A percentile compares a stretch with the other conserved stretches of the same genome.
phyloP scores from a whole-genome alignment of 148 eudicot species.

The Vaccinium vitisidaea region DNA sequence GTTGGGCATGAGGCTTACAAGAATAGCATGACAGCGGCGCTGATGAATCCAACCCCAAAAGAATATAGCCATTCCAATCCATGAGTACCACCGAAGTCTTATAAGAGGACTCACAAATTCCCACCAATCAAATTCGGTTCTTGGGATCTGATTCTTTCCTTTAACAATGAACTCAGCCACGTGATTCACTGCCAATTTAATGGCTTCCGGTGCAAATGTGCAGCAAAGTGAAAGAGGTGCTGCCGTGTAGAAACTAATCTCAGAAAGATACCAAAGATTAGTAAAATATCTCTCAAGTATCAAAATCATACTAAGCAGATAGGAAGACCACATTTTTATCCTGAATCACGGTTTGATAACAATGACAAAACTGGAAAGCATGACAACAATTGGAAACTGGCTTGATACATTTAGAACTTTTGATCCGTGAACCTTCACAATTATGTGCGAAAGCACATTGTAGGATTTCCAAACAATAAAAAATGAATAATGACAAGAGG shows the following conservation, averaged over 20 bases:
- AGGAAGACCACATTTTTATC: not conserved
- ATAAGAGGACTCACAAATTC: constrained; percentile 53
- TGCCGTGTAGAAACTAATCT: constrained; percentile 73
- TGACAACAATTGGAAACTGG: not conserved
- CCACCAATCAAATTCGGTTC: constrained; percentile 42
- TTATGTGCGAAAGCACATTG: not conserved
- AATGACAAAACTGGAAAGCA: not conserved
- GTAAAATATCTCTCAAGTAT: not conserved
- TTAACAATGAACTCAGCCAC: constrained; percentile 55
- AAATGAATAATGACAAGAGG: not conserved
- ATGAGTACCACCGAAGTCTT: constrained; percentile 64
- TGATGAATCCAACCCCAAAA: constrained; percentile 93
- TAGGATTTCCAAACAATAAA: not conserved
- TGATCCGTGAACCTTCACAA: not conserved
- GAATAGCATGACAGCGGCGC: constrained; percentile 74
- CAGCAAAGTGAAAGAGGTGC: constrained; percentile 87
- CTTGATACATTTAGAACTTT: not conserved
- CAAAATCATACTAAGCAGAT: not conserved
- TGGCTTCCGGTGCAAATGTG: constrained; percentile 55
- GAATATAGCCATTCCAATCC: constrained; percentile 76
- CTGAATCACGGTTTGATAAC: not conserved
- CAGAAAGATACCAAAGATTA: constrained; percentile 31
- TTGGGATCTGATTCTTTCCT: constrained; percentile 55
- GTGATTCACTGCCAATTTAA: constrained; percentile 31
- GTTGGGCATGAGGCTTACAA: constrained; percentile 47